Evolutionary conservation across 164 flowering plant species (phyloP), one percentile per base, ranked within the genome.

Genomic region (Euptelea pleiosperma): DNA sequence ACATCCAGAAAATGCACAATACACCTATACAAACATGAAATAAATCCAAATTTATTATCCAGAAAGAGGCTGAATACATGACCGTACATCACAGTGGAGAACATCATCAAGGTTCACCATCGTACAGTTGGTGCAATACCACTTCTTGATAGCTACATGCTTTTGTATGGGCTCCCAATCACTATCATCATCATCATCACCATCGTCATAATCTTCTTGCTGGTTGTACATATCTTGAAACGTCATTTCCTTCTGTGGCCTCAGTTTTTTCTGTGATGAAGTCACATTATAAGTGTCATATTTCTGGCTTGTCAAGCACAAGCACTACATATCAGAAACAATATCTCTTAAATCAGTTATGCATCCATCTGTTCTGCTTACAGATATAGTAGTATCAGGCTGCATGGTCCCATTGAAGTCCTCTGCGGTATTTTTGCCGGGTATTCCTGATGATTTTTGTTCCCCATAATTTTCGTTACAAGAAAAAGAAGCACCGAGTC

Each of bases 91-190:
- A 63, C 97, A 94, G 47, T 73, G 71, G 57, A 64, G 55, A 72
- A 63, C 75, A 69, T 75, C 80, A 39, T 77, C 88, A 67, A 68
- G 49, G 70, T 88, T 94, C 54, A 68, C 68, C 97, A 88, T 82
- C 0, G 97, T 90, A 70, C 99, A 94, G 58, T 94, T 94, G 50
- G 63, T 73, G 67, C 97, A 94, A 73, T 79, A 85, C 97, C 99
- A 88, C 80, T 78, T 85, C 52, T 60, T 44, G 58, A 70, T 49
- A 55, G 64, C 76, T 1, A 59, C 60, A 55, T 59, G 63, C 70
- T 67, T 60, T 48, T 66, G 63, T 21, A 68, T 46, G 28, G 92
- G 99, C 45, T 86, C 98, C 98, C 98, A 92, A 39, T 92, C 98
- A 71, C 88, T 80, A 67, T 91, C 96, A 49, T 85, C 90, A 1